Percentiles rank a stretch among this genome's conserved stretches.
Evolutionary conservation across 257 asterid species (phyloP).

Genomic region (Cordia subcordata): DNA sequence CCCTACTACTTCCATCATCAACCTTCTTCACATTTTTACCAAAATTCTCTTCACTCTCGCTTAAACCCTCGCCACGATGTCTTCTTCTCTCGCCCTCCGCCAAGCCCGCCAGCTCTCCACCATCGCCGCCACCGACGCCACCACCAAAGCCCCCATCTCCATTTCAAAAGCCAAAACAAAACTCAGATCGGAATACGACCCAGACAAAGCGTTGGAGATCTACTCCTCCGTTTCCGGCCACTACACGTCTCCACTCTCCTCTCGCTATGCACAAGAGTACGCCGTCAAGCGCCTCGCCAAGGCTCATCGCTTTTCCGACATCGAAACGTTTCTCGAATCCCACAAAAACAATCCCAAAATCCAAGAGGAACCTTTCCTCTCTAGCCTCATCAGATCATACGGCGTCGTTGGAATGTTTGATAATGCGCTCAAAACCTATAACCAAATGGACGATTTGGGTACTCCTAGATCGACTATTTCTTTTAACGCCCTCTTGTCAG

Average conservation of each 20-base stretch:
- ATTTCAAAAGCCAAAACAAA: slow-evolving; percentile 49
- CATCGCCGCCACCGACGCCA: slow-evolving; percentile 23
- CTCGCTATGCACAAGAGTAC: slow-evolving; percentile 64
- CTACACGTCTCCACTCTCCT: slow-evolving; percentile 38
- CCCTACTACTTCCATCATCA: not conserved
- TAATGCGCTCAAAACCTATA: slow-evolving; percentile 48
- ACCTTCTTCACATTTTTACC: not conserved
- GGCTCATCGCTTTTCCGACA: slow-evolving; percentile 61
- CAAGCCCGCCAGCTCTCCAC: slow-evolving; percentile 58
- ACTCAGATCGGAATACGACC: slow-evolving; percentile 42
- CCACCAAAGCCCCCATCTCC: slow-evolving; percentile 21
- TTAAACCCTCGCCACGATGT: slow-evolving; percentile 25
- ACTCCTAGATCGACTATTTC: slow-evolving; percentile 66
- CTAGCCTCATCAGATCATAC: slow-evolving; percentile 68
- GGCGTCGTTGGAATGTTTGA: slow-evolving; percentile 78
- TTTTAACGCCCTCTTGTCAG: slow-evolving; percentile 60
- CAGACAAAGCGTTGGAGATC: slow-evolving; percentile 69
- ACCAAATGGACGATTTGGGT: slow-evolving; percentile 61
- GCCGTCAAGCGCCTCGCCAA: slow-evolving; percentile 74
- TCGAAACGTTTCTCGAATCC: slow-evolving; percentile 60
- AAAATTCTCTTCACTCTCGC: not conserved
- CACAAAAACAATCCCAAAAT: slow-evolving; percentile 63
- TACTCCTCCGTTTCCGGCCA: slow-evolving; percentile 54
- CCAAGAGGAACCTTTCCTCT: slow-evolving; percentile 59
- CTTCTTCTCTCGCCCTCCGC: slow-evolving; percentile 40